Evolutionary conservation across 305 asterid genomes (phyloP).

Genomic region (Fraxinus albicans): DNA sequence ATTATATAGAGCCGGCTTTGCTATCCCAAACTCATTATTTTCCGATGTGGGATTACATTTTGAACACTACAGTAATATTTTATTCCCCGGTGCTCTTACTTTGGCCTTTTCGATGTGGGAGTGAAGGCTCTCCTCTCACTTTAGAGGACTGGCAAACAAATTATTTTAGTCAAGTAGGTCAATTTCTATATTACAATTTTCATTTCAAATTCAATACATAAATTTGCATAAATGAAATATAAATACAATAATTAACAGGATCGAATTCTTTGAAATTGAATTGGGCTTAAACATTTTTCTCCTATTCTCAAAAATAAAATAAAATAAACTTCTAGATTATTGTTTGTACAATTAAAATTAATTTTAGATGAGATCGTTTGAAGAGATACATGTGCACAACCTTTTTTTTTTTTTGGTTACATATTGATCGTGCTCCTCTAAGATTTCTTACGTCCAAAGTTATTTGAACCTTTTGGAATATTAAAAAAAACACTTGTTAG

Average conservation of each 20-base stretch:
- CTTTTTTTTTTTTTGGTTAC: too few species aligned
- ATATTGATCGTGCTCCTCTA: too few species aligned
- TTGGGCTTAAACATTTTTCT: neutral
- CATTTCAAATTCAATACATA: neutral
- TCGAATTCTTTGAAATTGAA: neutral
- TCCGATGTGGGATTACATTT: conserved; percentile 17
- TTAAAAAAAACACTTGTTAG: too few species aligned
- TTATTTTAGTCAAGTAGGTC: neutral
- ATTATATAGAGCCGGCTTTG: neutral
- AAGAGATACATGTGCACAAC: neutral
- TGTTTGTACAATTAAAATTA: neutral
- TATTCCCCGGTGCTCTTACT: neutral
- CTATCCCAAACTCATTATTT: neutral
- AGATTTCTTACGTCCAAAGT: too few species aligned
- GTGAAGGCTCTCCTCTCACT: neutral
- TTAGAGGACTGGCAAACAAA: neutral
- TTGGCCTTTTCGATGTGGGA: neutral
- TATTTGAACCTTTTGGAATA: too few species aligned
- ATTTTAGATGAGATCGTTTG: too few species aligned
- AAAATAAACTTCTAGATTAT: neutral
- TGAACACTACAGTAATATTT: neutral
- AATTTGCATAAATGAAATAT: too few species aligned
- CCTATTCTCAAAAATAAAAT: too few species aligned
- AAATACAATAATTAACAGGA: neutral
- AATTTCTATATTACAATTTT: neutral